phyloP scores from a whole-genome alignment of 495 filamentous ascomycete species.

The Penicillium odoratum region DNA sequence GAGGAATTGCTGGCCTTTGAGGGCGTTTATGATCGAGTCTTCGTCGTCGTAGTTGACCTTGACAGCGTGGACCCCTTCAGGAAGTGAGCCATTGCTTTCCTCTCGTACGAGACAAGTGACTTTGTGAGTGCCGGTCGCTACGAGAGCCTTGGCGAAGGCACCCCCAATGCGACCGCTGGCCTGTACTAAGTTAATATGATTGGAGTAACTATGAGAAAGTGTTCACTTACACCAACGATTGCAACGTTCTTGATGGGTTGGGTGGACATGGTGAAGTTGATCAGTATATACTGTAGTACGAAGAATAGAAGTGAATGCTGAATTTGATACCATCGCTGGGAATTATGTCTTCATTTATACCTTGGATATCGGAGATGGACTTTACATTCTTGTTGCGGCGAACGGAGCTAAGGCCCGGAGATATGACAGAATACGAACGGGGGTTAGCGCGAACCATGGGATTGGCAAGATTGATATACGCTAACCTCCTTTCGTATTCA shows the following conservation, averaged over 20 bases:
- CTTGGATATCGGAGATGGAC: neutral
- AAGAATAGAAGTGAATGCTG: neutral
- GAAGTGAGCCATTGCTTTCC: constrained; percentile 39
- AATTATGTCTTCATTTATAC: neutral
- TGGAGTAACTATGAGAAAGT: neutral
- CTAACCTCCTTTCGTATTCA: constrained; percentile 5
- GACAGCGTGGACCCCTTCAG: constrained; percentile 40
- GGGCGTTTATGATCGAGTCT: constrained; percentile 42
- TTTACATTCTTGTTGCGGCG: neutral
- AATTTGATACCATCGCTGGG: neutral
- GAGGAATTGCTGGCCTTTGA: constrained; percentile 55
- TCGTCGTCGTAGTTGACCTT: constrained; percentile 52
- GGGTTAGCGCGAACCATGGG: neutral
- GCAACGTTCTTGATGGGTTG: constrained; percentile 14
- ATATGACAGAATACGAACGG: neutral
- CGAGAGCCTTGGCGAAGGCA: constrained; percentile 50
- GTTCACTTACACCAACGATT: constrained; percentile 19
- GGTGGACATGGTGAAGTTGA: constrained; percentile 12
- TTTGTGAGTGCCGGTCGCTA: constrained; percentile 49
- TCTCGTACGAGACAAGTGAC: constrained; percentile 55
- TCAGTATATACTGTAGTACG: neutral
- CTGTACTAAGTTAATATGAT: constrained; percentile 31
- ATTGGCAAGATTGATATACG: neutral
- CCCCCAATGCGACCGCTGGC: constrained; percentile 59
- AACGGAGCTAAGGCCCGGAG: neutral